These are phyloP conservation scores for Trichoderma sp. DNA, from an alignment of 2,329 filamentous ascomycete genomes.

Conservation along the genomic window DNA sequence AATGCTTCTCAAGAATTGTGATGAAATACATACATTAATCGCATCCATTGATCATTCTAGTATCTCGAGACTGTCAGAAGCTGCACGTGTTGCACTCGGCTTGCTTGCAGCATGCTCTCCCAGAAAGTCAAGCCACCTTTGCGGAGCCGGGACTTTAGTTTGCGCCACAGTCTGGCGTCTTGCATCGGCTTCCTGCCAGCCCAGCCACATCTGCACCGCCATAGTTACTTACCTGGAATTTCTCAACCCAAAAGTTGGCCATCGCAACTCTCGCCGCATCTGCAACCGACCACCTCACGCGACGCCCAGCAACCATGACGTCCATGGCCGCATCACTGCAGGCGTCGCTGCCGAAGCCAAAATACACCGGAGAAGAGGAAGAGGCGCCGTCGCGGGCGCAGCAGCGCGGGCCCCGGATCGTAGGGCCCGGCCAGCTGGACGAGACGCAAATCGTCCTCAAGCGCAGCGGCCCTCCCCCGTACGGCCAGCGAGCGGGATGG, in stretches of 20 bases:
- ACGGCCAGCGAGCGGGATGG: slow-evolving; percentile 87
- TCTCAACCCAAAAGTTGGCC: slow-evolving; percentile 31
- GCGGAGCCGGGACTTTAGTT: background rate
- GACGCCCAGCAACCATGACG: slow-evolving; percentile 52
- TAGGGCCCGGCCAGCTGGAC: slow-evolving; percentile 78
- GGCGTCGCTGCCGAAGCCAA: slow-evolving; percentile 81
- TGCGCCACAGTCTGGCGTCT: background rate
- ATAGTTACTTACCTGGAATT: slow-evolving; percentile 38
- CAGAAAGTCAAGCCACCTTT: slow-evolving; percentile 3
- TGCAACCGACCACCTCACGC: slow-evolving; percentile 32
- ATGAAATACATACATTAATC: background rate
- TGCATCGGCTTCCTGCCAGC: background rate
- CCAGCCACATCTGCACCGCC: slow-evolving; percentile 31
- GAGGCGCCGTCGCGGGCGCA: slow-evolving; percentile 71
- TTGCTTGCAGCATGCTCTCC: background rate
- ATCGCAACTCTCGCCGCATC: slow-evolving; percentile 4
- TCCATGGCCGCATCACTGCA: slow-evolving; percentile 73
- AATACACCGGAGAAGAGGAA: slow-evolving; percentile 88
- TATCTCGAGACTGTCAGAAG: background rate
- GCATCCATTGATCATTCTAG: background rate
- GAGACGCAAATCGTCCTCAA: slow-evolving; percentile 83
- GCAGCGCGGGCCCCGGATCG: slow-evolving; percentile 78
- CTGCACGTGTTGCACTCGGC: background rate
- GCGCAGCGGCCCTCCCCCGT: slow-evolving; percentile 82
- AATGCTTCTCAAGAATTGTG: background rate